These are phyloP conservation scores for Xylariaceae sp. DNA, from an alignment of 2,329 filamentous ascomycete genomes.

Conservation along the genomic window DNA sequence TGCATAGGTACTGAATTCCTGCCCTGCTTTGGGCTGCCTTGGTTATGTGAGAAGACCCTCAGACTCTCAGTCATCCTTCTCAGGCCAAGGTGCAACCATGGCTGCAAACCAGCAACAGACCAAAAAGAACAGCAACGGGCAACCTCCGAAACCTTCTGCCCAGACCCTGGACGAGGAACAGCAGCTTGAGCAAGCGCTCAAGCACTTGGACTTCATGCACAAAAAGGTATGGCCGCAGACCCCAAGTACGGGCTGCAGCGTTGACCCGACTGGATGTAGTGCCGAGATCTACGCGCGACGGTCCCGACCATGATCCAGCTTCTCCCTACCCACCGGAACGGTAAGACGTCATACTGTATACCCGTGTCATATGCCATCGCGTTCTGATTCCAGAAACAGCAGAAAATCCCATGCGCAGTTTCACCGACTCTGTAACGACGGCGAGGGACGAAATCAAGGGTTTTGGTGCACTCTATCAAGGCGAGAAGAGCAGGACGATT, in stretches of 20 bases:
- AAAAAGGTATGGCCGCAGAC: constrained; percentile 39
- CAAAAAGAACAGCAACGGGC: no score
- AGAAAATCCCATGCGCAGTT: no score
- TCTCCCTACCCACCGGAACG: constrained; percentile 30
- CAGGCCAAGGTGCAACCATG: constrained; percentile 10
- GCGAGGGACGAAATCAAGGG: constrained; percentile 45
- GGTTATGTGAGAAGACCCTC: no score
- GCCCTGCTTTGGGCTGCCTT: no score
- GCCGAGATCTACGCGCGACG: constrained; percentile 39
- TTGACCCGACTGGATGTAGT: constrained; percentile 29
- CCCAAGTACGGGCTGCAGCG: no score
- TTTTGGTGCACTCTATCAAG: constrained; percentile 39
- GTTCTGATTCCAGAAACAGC: no score
- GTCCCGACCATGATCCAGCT: constrained; percentile 41
- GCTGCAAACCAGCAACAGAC: constrained; percentile 8
- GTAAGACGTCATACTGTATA: no score
- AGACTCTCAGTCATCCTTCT: no score
- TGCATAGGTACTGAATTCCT: no score
- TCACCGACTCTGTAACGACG: constrained; percentile 36
- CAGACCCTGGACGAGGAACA: constrained; percentile 45
- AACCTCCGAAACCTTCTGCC: no score
- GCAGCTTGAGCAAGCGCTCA: constrained; percentile 40
- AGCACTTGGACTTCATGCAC: constrained; percentile 46
- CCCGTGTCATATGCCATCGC: no score
- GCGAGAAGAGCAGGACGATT: constrained; percentile 39